Base-by-base conservation (phyloP, 768 basidiomycete species). In the Pulveroboletus sp. region DNA sequence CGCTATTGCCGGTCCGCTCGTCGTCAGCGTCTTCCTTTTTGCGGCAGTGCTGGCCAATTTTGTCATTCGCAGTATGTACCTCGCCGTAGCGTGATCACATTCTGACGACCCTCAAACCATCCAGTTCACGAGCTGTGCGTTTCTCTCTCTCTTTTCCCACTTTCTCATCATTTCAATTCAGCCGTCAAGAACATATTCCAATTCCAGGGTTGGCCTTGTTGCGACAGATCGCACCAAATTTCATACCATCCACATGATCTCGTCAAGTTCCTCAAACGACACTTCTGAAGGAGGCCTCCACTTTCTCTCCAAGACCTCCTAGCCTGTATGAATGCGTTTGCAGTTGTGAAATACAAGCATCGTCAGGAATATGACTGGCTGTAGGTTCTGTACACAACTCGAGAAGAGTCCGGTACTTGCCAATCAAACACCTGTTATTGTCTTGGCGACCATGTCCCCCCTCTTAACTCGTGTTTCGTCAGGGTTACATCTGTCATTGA, bases 1-100 rank as follows among this genome's bases (percentile, higher is more conserved):
- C 60, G 79, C 84, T 43, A 78, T 93, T 8, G 64, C 77, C 3
- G 96, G 94, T 1, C 96, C 96, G 0, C 63, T 97, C 21, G 50
- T 93, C 30, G 82, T 99, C 43, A 93, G 89, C 60, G 71, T 79
- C 6, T 73, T 86, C 11, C 79, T 99, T 14, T 98, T 99, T 73
- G 68, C 85, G 40, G 96, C 92, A 8, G 79, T 99, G 8, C 76
- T 95, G 27, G 77, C 82, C 42, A 97, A 97, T 69, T 96, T 97
- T 63, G 59, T 91, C 53, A 75, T 95, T 51, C 83, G 94, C 71
- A 85, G 89, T 91, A 59, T 55, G 81, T 71, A 18, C 39, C 39
- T n/a, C 28, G 39, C 56, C 45, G 17, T 39, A 11, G 10, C n/a
- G 3, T 6, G 17, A 46, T 42, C 14, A 18, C 47, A n/a, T 17